Percentiles rank a stretch among this genome's conserved stretches.
phyloP scores from a whole-genome alignment of 192 early-diverging fungal species.

The Backusella luteola region DNA sequence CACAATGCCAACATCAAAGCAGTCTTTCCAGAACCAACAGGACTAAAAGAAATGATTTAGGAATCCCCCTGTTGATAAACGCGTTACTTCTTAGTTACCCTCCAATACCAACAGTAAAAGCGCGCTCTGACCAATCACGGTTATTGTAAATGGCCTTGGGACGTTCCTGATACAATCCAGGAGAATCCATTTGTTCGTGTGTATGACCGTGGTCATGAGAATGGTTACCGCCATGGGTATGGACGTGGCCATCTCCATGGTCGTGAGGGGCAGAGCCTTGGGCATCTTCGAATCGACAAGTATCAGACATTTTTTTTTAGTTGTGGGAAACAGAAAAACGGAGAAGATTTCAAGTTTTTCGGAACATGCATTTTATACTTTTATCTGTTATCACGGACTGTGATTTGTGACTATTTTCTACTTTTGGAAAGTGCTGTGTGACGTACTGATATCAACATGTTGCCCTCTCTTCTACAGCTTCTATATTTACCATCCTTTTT shows the following conservation, averaged over 20 bases:
- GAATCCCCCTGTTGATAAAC: neutral
- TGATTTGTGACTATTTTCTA: neutral
- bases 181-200: conserved; percentile 87
- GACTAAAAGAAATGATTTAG: conserved; percentile 44
- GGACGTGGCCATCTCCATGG: conserved; percentile 48
- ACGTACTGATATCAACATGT: too few relatives aligned
- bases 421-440: neutral
- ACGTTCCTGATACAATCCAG: conserved; percentile 78
- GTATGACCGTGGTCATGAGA: conserved; percentile 82
- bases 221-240: conserved; percentile 61
- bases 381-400: neutral
- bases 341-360: neutral
- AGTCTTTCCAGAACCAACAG: conserved; percentile 95
- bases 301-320: conserved; percentile 3
- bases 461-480: too few relatives aligned
- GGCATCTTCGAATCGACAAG: conserved; percentile 55
- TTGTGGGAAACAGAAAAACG: neutral
- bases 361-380: neutral
- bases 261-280: conserved; percentile 41
- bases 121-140: conserved; percentile 88
- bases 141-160: conserved; percentile 66
- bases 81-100: conserved; percentile 50
- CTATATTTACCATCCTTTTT: too few relatives aligned
- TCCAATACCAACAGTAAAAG: conserved; percentile 94
- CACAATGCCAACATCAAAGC: conserved; percentile 92